phyloP scores from a whole-genome alignment of 2,329 filamentous ascomycete genomes.

The Aspergillus clavatus region DNA sequence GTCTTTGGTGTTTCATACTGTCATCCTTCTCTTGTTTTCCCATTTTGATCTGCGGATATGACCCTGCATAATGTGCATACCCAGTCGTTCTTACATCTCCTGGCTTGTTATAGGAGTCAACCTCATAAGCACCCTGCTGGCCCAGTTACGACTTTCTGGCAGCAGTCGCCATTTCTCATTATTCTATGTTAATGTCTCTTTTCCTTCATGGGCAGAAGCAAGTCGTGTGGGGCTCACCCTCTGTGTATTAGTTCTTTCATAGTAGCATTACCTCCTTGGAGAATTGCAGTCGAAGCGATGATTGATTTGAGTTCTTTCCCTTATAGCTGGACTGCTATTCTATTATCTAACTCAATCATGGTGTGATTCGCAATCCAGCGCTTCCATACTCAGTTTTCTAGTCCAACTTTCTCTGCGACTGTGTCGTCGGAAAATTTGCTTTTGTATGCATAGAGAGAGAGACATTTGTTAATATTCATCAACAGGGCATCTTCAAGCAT shows the following conservation, averaged over 20 bases:
- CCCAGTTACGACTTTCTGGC: conserved; percentile 27
- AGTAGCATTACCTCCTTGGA: conserved; percentile 19
- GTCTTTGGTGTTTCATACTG: neutral
- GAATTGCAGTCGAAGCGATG: conserved; percentile 17
- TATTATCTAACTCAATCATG: neutral
- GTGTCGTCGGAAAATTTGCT: too few species aligned
- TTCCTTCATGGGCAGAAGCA: conserved; percentile 18
- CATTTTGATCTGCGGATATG: neutral
- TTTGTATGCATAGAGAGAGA: too few species aligned
- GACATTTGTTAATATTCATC: too few species aligned
- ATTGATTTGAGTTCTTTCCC: conserved; percentile 14
- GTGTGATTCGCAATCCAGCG: neutral
- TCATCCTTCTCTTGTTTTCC: neutral
- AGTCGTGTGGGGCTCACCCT: conserved; percentile 17
- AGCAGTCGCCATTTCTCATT: conserved; percentile 12
- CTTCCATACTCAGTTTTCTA: neutral
- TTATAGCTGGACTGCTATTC: conserved; percentile 4
- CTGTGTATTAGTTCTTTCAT: conserved; percentile 26
- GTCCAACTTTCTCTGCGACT: too few species aligned
- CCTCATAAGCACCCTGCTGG: conserved; percentile 14
- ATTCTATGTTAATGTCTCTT: conserved; percentile 21
- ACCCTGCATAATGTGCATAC: neutral
- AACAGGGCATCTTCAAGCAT: too few species aligned
- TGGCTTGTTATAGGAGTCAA: conserved; percentile 7
- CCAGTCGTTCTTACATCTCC: neutral